phyloP scores from a whole-genome alignment of 257 asterid genomes.

The Plantago elongata region DNA sequence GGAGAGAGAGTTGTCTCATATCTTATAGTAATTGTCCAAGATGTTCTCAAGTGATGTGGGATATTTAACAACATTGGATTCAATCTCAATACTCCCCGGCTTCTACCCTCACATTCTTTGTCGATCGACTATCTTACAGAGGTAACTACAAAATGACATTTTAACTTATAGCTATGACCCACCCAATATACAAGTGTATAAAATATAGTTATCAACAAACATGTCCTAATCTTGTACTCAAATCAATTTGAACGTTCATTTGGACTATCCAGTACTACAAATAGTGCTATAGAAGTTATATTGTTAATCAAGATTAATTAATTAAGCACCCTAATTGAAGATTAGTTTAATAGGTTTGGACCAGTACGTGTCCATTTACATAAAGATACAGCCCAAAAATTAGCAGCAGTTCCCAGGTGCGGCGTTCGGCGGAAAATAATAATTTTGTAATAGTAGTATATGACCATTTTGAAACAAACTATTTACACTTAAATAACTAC shows the following conservation, averaged over 20 bases:
- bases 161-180: no score
- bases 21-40: no score
- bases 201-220: not conserved
- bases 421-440: constrained; percentile 62
- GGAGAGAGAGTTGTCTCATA: no score
- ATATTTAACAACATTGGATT: no score
- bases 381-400: constrained; percentile 26
- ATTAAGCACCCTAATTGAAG: not conserved
- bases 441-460: constrained; percentile 14
- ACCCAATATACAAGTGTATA: not conserved
- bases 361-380: constrained; percentile 28
- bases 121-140: no score
- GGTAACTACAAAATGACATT: no score
- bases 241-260: constrained; percentile 11
- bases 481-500: constrained; percentile 14
- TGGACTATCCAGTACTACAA: not conserved
- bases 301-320: not conserved
- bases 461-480: constrained; percentile 25
- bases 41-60: no score
- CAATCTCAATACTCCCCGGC: no score
- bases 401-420: constrained; percentile 89
- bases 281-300: no score
- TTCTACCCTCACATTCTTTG: no score
- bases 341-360: not conserved
- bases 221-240: constrained; percentile 10